phyloP scores from a whole-genome alignment of 192 early-diverging fungal genomes.

The Chytriomyces sp. region DNA sequence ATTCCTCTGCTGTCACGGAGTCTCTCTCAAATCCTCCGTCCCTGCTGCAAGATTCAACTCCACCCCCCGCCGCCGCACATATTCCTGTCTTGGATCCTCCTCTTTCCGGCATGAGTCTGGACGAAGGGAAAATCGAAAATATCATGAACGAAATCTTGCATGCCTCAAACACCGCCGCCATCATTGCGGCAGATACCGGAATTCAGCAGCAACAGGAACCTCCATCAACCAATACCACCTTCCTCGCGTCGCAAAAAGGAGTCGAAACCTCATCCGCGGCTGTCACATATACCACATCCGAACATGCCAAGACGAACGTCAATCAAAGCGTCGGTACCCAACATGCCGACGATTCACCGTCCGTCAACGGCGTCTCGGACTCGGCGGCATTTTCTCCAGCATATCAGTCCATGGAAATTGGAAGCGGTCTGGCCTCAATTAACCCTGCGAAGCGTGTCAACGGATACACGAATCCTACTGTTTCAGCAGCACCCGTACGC shows the following conservation, averaged over 20 bases:
- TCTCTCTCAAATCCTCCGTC: no score
- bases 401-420: not conserved
- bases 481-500: not conserved
- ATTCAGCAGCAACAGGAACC: no score
- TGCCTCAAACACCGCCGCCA: no score
- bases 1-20: no score
- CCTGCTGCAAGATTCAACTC: no score
- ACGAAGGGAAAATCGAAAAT: not conserved
- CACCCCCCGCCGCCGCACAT: no score
- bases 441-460: not conserved
- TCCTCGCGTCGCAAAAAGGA: no score
- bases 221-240: no score
- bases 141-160: not conserved
- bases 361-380: not conserved
- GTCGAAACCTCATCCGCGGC: not conserved
- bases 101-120: not conserved
- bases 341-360: not conserved
- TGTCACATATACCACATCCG: not conserved
- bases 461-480: not conserved
- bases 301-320: not conserved
- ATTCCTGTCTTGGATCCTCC: no score
- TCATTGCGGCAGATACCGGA: no score
- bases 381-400: not conserved
- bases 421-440: not conserved
- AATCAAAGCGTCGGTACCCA: not conserved